Base-by-base conservation (phyloP, 768 basidiomycete species). In the Hygrophoropsis aurantiaca region DNA sequence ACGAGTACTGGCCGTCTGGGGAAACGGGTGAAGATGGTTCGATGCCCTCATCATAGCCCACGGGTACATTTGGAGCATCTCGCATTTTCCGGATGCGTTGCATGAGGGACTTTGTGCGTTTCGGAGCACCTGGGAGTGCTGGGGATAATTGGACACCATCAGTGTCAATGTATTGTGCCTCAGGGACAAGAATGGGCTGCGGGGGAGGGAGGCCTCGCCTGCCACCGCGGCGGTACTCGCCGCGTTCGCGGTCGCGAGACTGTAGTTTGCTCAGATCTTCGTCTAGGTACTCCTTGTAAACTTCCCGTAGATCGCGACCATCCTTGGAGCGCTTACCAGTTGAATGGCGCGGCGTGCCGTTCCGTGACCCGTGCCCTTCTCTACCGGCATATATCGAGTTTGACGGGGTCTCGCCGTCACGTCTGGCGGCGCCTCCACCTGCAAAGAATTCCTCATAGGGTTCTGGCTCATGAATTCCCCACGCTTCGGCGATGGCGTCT, bases 401-500 rank as follows among this genome's bases (percentile, higher is more conserved):
- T 27, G 83, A 69, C 11, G 82, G 79, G 5, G 84, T 82, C n/a
- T 66, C 64, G 40, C 82, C 82, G 21, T 74, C 78, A 40, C 60
- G 67, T 52, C 58, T 75, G 46, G 55, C 63, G 44, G 52, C 65
- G 47, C 86, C 85, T 36, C 87, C 86, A 16, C 88, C 91, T 19
- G 89, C 90, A 52, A 81, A 87, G 61, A 93, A 94, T 57, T 94
- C 90, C 57, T 94, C 90, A 57, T 79, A 93, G 6, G 91, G 91
- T 60, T 94, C 91, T 4, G 91, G 91, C 58, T 93, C 91, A 56
- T 91, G 88, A 42, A 90, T 90, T 30, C 91, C 91, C 91, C 91
- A 93, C 1, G 91, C 91, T 66, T 93, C 91, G 38, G 90, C 90
- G 49, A 94, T 84, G 30, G 87, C 89, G 56, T 93, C 89, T 26